Conservation (phyloP, 140 eudicot genomes). For the Ambrosia hybrid region DNA sequence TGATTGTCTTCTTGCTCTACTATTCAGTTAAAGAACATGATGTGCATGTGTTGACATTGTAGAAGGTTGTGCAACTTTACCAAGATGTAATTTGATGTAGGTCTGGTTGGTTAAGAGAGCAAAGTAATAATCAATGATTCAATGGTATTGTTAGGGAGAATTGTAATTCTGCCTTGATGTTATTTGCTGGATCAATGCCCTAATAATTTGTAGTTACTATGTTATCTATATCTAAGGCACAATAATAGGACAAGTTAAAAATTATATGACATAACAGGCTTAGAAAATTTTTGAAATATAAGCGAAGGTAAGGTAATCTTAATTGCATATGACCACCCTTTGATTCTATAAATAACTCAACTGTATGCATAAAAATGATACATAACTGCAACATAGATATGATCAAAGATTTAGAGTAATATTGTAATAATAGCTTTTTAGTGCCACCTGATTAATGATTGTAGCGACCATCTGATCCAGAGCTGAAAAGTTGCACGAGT, state of each 20-base stretch:
- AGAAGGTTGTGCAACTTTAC: not conserved
- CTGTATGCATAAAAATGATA: slow-evolving; percentile 3
- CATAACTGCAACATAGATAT: not conserved
- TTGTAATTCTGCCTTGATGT: not conserved
- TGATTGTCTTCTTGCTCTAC: not conserved
- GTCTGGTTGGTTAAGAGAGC: not conserved
- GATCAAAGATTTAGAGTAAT: not conserved
- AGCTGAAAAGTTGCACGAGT: slow-evolving; percentile 54
- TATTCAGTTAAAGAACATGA: not conserved
- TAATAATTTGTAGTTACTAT: not conserved
- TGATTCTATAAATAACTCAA: not conserved
- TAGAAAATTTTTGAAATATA: not conserved
- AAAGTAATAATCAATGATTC: slow-evolving; percentile 5
- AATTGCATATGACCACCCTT: not conserved
- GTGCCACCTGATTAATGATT: slow-evolving; percentile 59
- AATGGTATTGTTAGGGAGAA: not conserved
- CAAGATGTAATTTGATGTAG: slow-evolving; percentile 13
- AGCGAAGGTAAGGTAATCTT: not conserved
- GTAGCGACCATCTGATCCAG: slow-evolving; percentile 67
- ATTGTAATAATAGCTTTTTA: not conserved
- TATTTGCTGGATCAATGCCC: not conserved
- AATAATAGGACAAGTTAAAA: not conserved
- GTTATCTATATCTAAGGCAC: not conserved
- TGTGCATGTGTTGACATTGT: slow-evolving; percentile 10
- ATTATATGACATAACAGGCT: not conserved